Conservation (phyloP, 2,329 filamentous ascomycete species). For the Tolypocladium inflatum region DNA sequence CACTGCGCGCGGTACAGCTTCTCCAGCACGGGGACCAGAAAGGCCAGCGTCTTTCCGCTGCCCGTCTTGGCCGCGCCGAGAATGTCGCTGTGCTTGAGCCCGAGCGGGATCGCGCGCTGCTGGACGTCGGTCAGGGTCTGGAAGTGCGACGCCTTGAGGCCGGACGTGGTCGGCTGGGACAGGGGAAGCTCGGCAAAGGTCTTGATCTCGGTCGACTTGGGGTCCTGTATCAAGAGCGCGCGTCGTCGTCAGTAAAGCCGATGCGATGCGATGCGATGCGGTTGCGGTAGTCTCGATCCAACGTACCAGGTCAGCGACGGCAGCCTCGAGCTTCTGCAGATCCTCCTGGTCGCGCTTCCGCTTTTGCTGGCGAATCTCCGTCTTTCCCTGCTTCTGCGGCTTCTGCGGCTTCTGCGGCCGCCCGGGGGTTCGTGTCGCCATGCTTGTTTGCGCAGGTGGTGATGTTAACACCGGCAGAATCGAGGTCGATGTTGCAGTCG, state of each 20-base stretch:
- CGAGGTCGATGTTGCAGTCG: neutral
- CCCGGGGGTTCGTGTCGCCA: slow-evolving; percentile 19
- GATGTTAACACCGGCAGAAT: neutral
- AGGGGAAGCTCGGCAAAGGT: slow-evolving; percentile 80
- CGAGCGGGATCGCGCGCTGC: slow-evolving; percentile 76
- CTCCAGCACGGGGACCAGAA: slow-evolving; percentile 84
- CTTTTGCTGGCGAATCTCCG: slow-evolving; percentile 25
- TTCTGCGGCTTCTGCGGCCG: slow-evolving; percentile 15
- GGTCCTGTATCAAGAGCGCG: slow-evolving; percentile 36
- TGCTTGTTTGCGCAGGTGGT: neutral
- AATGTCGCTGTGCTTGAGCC: slow-evolving; percentile 77
- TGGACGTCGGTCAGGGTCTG: slow-evolving; percentile 88
- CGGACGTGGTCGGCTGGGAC: slow-evolving; percentile 67
- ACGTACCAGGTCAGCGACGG: slow-evolving; percentile 23
- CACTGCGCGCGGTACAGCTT: slow-evolving; percentile 84
- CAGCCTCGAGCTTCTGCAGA: slow-evolving; percentile 21
- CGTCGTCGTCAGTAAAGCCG: neutral
- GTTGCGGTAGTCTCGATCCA: neutral
- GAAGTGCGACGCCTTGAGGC: slow-evolving; percentile 81
- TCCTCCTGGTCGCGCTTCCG: slow-evolving; percentile 27
- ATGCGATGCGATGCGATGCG: too few relatives aligned
- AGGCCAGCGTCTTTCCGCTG: slow-evolving; percentile 90
- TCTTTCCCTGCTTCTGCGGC: slow-evolving; percentile 17
- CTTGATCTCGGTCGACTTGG: slow-evolving; percentile 47
- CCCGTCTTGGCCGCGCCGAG: slow-evolving; percentile 93